Evolutionary conservation across 495 filamentous ascomycete genomes (phyloP).

Genomic region (Daldinia vernicosa): DNA sequence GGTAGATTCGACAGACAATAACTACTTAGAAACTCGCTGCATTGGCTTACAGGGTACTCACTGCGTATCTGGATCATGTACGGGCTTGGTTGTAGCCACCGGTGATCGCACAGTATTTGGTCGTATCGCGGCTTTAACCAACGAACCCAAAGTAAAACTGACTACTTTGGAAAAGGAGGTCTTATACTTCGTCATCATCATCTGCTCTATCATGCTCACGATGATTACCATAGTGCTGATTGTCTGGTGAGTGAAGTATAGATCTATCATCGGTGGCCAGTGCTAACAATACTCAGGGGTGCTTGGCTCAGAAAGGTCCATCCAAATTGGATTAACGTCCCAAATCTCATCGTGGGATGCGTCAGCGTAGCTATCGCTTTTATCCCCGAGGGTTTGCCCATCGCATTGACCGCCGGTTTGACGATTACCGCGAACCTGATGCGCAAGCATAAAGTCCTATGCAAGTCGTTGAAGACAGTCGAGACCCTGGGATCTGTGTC

Average conservation of each 20-base stretch:
- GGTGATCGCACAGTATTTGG: conserved; percentile 71
- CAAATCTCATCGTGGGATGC: conserved; percentile 70
- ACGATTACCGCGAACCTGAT: conserved; percentile 69
- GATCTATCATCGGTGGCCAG: background rate
- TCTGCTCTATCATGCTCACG: conserved; percentile 64
- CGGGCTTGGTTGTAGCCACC: conserved; percentile 67
- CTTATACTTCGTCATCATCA: conserved; percentile 70
- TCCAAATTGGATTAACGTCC: conserved; percentile 72
- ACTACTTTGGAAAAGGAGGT: conserved; percentile 76
- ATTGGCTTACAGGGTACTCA: conserved; percentile 78
- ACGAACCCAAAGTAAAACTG: conserved; percentile 65
- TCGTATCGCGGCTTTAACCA: conserved; percentile 73
- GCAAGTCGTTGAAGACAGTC: conserved; percentile 72
- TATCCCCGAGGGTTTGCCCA: conserved; percentile 76
- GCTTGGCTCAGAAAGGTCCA: conserved; percentile 69
- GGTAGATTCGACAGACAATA: conserved; percentile 68
- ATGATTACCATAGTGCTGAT: conserved; percentile 65
- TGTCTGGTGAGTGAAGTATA: conserved; percentile 59
- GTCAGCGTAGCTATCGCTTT: conserved; percentile 77
- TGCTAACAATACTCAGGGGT: conserved; percentile 57
- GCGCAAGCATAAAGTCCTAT: conserved; percentile 69
- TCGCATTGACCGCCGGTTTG: conserved; percentile 67
- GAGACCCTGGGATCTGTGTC: conserved; percentile 75
- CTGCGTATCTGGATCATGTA: conserved; percentile 71
- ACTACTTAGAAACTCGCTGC: conserved; percentile 77